Percentiles rank a stretch among this genome's conserved stretches.
Conservation (phyloP, 495 filamentous ascomycete species). For the Ascodesmis nigricans region DNA sequence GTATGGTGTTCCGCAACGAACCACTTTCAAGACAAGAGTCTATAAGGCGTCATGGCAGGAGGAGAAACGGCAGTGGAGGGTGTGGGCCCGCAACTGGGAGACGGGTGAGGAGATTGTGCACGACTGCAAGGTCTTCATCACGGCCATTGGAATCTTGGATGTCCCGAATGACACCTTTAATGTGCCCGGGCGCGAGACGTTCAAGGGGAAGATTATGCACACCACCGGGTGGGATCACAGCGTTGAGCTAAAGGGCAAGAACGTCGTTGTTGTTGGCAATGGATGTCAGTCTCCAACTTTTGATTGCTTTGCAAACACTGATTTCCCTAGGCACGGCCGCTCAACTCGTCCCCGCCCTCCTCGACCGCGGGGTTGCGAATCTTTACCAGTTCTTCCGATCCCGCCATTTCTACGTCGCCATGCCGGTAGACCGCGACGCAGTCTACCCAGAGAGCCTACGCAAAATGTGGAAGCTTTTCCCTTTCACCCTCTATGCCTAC, state of each 20-base stretch:
- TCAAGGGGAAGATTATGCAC: constrained; percentile 31
- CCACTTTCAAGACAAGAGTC: constrained; percentile 26
- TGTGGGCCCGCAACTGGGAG: constrained; percentile 22
- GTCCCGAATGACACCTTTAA: constrained; percentile 26
- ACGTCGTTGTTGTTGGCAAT: constrained; percentile 32
- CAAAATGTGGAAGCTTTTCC: no score
- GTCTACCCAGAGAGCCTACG: no score
- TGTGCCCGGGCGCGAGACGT: constrained; percentile 26
- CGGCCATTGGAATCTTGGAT: constrained; percentile 31
- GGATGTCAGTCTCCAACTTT: constrained; percentile 17
- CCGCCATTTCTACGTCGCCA: no score
- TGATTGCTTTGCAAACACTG: constrained; percentile 14
- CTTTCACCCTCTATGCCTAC: not conserved
- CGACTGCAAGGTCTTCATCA: constrained; percentile 35
- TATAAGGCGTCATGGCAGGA: constrained; percentile 27
- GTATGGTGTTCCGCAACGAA: constrained; percentile 27
- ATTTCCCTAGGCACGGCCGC: constrained; percentile 24
- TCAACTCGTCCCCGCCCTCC: constrained; percentile 26
- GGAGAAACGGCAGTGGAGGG: constrained; percentile 25
- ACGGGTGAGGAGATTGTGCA: constrained; percentile 19
- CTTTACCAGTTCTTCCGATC: constrained; percentile 21
- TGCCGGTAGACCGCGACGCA: no score
- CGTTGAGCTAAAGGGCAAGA: constrained; percentile 30
- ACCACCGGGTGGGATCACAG: constrained; percentile 31
- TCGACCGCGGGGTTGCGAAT: constrained; percentile 12